Conservation (phyloP, 225 moss, liverwort and hornwort species). For the Rhytidiadelphus loreus region DNA sequence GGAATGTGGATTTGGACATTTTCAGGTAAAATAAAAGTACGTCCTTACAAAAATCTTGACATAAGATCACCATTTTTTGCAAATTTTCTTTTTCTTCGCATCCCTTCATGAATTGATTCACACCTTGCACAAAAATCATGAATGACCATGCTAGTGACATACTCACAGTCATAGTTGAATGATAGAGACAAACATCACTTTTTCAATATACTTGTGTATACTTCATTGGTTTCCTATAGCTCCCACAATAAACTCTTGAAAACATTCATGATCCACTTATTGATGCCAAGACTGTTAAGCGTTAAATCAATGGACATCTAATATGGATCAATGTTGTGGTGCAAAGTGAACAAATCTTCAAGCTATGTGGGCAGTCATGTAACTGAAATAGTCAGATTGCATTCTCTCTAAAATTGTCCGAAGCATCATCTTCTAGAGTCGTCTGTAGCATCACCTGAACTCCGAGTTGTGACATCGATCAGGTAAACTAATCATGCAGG, state of each 20-base stretch:
- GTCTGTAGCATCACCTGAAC: background rate
- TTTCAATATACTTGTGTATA: background rate
- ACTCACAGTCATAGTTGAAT: background rate
- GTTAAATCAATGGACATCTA: background rate
- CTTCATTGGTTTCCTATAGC: background rate
- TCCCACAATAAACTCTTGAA: background rate
- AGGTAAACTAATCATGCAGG: conserved; percentile 9
- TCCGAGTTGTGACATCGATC: background rate
- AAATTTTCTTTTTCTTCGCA: background rate
- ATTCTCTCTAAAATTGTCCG: background rate
- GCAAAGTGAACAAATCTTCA: too few relatives aligned
- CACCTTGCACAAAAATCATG: background rate
- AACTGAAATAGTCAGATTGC: background rate
- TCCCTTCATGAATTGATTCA: fast-evolving
- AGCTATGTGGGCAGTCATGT: background rate
- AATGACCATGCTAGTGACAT: background rate
- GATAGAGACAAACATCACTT: background rate
- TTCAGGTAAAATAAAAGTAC: background rate
- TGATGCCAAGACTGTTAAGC: fast-evolving
- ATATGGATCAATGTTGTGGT: background rate
- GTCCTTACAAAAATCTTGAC: background rate
- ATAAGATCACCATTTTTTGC: background rate
- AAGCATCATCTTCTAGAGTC: background rate
- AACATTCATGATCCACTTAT: background rate
- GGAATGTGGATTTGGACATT: too few relatives aligned